phyloP scores from a whole-genome alignment of 192 early-diverging fungal genomes.

The Thamnidium elegans region DNA sequence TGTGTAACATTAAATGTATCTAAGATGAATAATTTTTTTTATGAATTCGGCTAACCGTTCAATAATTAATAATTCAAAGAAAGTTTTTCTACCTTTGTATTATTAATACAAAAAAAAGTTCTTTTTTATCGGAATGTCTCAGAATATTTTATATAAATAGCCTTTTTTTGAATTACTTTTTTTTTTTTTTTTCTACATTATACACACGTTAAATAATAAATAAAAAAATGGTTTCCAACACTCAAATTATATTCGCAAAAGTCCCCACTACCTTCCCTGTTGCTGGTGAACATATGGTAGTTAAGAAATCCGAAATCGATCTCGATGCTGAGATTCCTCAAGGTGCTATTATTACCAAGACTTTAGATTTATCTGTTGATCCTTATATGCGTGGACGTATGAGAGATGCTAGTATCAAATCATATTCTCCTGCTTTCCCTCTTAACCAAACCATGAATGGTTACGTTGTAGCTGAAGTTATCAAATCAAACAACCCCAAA shows the following conservation, averaged over 20 bases:
- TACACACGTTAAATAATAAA: not conserved
- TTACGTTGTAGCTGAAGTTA: conserved; percentile 59
- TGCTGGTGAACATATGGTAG: conserved; percentile 47
- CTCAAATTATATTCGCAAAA: conserved; percentile 38
- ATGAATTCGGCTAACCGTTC: too few relatives aligned
- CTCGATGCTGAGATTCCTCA: conserved; percentile 44
- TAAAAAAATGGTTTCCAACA: conserved; percentile 41
- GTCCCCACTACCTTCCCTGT: conserved; percentile 34
- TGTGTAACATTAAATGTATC: too few relatives aligned
- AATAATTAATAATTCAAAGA: too few relatives aligned
- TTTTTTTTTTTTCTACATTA: not conserved
- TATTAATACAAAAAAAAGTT: too few relatives aligned
- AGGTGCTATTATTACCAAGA: conserved; percentile 53
- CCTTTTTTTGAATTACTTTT: not conserved
- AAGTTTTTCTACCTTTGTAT: too few relatives aligned
- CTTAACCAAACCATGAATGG: conserved; percentile 64
- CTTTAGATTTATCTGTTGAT: conserved; percentile 68
- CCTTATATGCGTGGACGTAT: conserved; percentile 77
- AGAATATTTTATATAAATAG: too few relatives aligned
- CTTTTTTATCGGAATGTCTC: too few relatives aligned
- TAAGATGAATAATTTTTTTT: too few relatives aligned
- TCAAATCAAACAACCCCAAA: conserved; percentile 58
- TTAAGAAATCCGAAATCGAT: conserved; percentile 42
- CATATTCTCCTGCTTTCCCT: conserved; percentile 46
- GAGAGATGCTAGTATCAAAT: conserved; percentile 38